Conservation (phyloP, 768 basidiomycete genomes). For the Pseudohyphozyma bogoriensis region DNA sequence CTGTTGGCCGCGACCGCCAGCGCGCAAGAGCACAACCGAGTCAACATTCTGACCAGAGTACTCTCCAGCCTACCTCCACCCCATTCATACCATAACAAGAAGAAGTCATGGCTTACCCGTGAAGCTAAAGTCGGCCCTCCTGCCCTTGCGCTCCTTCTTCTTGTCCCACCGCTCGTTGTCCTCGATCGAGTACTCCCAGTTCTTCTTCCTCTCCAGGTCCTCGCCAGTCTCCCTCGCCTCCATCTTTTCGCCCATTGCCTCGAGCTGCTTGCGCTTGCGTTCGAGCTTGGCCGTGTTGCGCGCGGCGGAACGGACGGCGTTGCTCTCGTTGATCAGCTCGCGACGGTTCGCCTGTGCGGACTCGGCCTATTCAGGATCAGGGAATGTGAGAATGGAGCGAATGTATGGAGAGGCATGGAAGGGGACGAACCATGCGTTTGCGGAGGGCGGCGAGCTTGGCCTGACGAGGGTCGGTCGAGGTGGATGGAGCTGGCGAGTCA, state of each 20-base stretch:
- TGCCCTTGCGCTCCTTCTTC: slow-evolving; percentile 66
- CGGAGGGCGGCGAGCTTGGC: slow-evolving; percentile 66
- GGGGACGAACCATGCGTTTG: slow-evolving; percentile 63
- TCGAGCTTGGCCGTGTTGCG: slow-evolving; percentile 77
- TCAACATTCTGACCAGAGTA: neutral
- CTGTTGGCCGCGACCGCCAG: slow-evolving; percentile 41
- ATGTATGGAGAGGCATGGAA: slow-evolving; percentile 6
- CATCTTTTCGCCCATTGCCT: slow-evolving; percentile 68
- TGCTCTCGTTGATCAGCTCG: slow-evolving; percentile 73
- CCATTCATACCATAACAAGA: neutral
- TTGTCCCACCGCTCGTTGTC: slow-evolving; percentile 96
- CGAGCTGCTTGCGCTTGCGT: slow-evolving; percentile 62
- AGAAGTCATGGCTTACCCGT: slow-evolving; percentile 53
- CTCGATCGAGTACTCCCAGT: slow-evolving; percentile 91
- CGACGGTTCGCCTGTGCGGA: slow-evolving; percentile 74
- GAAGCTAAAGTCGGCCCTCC: slow-evolving; percentile 81
- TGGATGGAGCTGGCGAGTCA: too few relatives aligned
- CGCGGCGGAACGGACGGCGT: slow-evolving; percentile 62
- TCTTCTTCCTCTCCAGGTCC: slow-evolving; percentile 78
- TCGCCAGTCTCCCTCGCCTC: slow-evolving; percentile 87
- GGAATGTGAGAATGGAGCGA: neutral
- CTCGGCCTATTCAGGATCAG: slow-evolving; percentile 46
- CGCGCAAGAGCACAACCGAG: neutral
- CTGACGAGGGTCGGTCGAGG: slow-evolving; percentile 40
- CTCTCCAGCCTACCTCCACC: neutral